Percentiles rank a stretch among this genome's conserved stretches.
Evolutionary conservation across 2,329 filamentous ascomycete genomes (phyloP).

Genomic region (Botrytis paeoniae): DNA sequence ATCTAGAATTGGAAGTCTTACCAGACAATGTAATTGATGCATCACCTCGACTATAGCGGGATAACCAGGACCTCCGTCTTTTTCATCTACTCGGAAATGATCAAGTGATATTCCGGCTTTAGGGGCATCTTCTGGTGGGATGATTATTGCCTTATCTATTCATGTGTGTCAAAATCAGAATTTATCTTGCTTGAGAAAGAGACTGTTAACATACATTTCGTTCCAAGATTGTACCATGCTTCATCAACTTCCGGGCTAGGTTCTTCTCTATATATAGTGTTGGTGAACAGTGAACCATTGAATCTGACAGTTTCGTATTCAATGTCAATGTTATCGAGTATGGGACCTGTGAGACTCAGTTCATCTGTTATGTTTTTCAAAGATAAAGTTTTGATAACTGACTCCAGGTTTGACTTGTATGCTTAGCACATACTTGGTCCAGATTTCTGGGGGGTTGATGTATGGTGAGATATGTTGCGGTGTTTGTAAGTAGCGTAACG

Average conservation of each 20-base stretch:
- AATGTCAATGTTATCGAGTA: conserved; percentile 43
- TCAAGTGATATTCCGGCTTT: conserved; percentile 11
- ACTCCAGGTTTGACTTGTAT: conserved; percentile 13
- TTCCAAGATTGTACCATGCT: conserved; percentile 10
- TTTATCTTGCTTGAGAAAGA: neutral
- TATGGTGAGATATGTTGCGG: neutral
- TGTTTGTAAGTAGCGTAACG: neutral
- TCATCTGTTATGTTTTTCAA: neutral
- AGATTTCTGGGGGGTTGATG: neutral
- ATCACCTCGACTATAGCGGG: conserved; percentile 1
- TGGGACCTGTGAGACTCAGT: conserved; percentile 30
- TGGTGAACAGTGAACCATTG: conserved; percentile 10
- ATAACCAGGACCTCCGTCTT: conserved; percentile 13
- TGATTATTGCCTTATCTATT: conserved; percentile 7
- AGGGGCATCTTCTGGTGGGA: conserved; percentile 2
- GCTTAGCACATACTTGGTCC: neutral
- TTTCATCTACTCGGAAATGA: conserved; percentile 6
- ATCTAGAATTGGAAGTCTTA: neutral
- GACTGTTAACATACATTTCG: conserved; percentile 33
- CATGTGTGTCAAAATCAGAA: neutral
- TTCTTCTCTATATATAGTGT: conserved; percentile 8
- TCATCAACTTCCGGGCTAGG: neutral
- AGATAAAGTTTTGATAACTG: neutral
- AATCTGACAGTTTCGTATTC: conserved; percentile 40
- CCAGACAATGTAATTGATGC: conserved; percentile 15